phyloP scores from a whole-genome alignment of 495 filamentous ascomycete genomes.

The Aspergillus ellipticus region DNA sequence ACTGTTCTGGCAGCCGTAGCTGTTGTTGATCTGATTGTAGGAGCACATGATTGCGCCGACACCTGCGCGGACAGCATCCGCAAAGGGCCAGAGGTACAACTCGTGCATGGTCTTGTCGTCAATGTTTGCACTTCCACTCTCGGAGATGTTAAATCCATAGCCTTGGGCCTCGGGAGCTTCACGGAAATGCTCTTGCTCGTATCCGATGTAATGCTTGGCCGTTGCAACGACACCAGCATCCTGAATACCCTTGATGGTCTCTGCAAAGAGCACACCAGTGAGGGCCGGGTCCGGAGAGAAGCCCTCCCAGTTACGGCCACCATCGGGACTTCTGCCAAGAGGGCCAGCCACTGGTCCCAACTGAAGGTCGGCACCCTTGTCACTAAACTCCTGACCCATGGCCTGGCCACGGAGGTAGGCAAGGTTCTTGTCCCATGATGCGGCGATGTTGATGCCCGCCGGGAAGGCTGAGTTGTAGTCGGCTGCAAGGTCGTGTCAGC shows the following conservation, averaged over 20 bases:
- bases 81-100: slow-evolving; percentile 86
- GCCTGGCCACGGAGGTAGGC: slow-evolving; percentile 71
- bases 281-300: slow-evolving; percentile 71
- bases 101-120: slow-evolving; percentile 96
- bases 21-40: slow-evolving; percentile 83
- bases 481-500: slow-evolving; percentile 34
- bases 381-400: slow-evolving; percentile 76
- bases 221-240: slow-evolving; percentile 77
- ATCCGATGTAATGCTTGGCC: slow-evolving; percentile 77
- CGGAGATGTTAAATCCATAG: slow-evolving; percentile 61
- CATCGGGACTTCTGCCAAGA: slow-evolving; percentile 67
- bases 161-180: slow-evolving; percentile 59
- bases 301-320: slow-evolving; percentile 84
- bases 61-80: slow-evolving; percentile 67
- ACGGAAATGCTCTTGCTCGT: slow-evolving; percentile 81
- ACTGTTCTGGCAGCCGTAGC: slow-evolving; percentile 66
- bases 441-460: slow-evolving; percentile 76
- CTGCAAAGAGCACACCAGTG: slow-evolving; percentile 66
- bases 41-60: slow-evolving; percentile 91
- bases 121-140: slow-evolving; percentile 73
- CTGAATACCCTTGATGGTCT: slow-evolving; percentile 78
- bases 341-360: slow-evolving; percentile 90
- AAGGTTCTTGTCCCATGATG: slow-evolving; percentile 72
- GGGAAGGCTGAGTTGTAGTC: slow-evolving; percentile 81
- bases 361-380: slow-evolving; percentile 80